Evolutionary conservation across 2,329 filamentous ascomycete genomes (phyloP).

Genomic region (Epichloe baconii): DNA sequence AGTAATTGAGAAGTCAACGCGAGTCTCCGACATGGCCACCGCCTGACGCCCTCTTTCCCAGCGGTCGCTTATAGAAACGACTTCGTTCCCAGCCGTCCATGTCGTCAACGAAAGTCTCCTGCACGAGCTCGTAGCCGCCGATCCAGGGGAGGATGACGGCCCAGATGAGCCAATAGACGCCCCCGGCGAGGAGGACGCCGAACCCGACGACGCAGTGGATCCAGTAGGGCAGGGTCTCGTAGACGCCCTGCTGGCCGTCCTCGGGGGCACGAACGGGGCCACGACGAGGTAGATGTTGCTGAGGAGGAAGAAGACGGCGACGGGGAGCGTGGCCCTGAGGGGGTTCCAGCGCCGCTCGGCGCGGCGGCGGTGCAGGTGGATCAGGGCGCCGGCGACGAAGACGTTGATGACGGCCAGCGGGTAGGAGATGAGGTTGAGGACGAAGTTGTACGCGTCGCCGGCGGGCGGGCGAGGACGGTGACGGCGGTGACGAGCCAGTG

Average conservation of each 20-base stretch:
- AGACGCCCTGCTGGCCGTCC: constrained; percentile 39
- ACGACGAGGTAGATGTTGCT: constrained; percentile 49
- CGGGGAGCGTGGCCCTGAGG: constrained; percentile 39
- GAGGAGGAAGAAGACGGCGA: constrained; percentile 44
- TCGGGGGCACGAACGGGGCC: constrained; percentile 44
- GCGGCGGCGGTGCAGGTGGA: constrained; percentile 39
- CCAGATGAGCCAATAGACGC: constrained; percentile 44
- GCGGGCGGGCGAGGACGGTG: constrained; percentile 53
- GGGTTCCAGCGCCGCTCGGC: constrained; percentile 37
- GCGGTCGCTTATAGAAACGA: constrained; percentile 34
- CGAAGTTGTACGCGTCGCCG: constrained; percentile 54
- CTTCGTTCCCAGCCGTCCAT: constrained; percentile 51
- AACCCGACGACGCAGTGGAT: constrained; percentile 45
- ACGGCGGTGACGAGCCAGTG: constrained; percentile 52
- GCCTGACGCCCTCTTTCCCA: constrained; percentile 2
- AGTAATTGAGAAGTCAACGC: background rate
- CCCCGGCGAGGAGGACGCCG: constrained; percentile 38
- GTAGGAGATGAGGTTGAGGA: constrained; percentile 50
- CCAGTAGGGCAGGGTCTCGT: constrained; percentile 41
- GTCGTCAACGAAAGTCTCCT: constrained; percentile 38
- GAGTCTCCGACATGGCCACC: background rate
- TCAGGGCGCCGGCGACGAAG: constrained; percentile 38
- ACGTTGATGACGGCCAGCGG: constrained; percentile 46
- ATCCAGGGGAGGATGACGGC: constrained; percentile 36
- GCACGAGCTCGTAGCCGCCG: constrained; percentile 41